phyloP scores from a whole-genome alignment of 345 rosid genomes.

The Pelargonium nanum region DNA sequence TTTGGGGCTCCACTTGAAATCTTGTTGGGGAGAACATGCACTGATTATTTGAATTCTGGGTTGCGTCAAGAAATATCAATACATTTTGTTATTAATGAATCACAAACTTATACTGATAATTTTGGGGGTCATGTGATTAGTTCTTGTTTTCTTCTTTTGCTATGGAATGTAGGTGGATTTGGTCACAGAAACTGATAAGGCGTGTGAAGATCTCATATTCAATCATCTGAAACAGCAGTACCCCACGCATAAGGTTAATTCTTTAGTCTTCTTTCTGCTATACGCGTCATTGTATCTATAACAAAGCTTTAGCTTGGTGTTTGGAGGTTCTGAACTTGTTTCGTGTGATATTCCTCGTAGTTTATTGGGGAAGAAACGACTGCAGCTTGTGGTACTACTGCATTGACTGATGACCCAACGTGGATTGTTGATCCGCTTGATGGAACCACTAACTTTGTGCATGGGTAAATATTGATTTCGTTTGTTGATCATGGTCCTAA shows the following conservation, averaged over 20 bases:
- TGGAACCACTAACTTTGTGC: slow-evolving; percentile 96
- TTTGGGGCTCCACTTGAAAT: neutral
- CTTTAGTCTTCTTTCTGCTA: neutral
- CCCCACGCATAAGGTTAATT: slow-evolving; percentile 63
- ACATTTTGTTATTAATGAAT: neutral
- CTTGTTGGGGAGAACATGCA: neutral
- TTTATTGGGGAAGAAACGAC: slow-evolving; percentile 97
- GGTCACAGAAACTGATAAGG: slow-evolving; percentile 95
- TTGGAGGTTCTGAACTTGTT: slow-evolving; percentile 2
- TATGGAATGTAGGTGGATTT: slow-evolving; percentile 59
- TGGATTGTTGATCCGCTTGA: slow-evolving; percentile 99
- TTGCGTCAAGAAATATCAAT: neutral
- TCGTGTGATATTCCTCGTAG: slow-evolving; percentile 22
- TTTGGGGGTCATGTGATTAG: neutral
- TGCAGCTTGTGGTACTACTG: slow-evolving; percentile 64
- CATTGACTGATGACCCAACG: slow-evolving; percentile 85
- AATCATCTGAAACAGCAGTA: slow-evolving; percentile 53
- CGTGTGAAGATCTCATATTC: slow-evolving; percentile 89
- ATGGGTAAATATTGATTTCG: slow-evolving; percentile 42
- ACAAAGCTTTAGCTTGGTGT: neutral
- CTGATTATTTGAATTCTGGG: no score
- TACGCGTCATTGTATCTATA: neutral
- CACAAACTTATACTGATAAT: neutral
- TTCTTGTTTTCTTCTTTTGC: neutral
- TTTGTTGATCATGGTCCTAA: slow-evolving; percentile 4